Evolutionary conservation across 768 basidiomycete genomes (phyloP), one percentile per base, ranked within the genome.

Genomic region (Crepidotus variabilis): DNA sequence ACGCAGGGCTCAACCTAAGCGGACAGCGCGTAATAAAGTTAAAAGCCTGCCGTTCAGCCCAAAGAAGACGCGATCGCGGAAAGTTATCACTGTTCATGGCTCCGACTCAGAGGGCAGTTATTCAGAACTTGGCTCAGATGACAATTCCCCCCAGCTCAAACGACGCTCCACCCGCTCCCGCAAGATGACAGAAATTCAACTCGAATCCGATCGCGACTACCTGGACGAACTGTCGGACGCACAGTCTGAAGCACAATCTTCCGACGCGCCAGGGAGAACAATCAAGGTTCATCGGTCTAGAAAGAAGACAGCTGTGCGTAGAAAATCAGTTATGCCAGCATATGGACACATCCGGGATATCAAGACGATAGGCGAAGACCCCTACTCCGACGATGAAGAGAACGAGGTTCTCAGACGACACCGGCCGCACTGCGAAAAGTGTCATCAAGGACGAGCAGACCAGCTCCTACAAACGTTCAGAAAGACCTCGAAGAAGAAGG

Each of bases 341-440:
- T 82, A 81, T 65, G 81, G 80, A 14, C 69, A 71, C 63, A 67
- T 81, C 55, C 78, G 76, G 35, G 61, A 69, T 33, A 66, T 79
- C 43, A 66, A 61, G 23, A 76, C 78, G 47, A 64, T 79, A 33
- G 74, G 77, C 50, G 77, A 79, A 52, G 78, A 80, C 52, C 68
- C 71, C 39, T 73, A 75, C 57, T 80, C 83, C 11, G 84, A 87
- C 52, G 82, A 85, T 43, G 66, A 66, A 28, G 83, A 83, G 32
- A 76, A 74, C 2, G 78, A 70, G n/a, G 65, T 77, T 20, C 72
- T 90, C 51, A 70, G 82, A n/a, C 71, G 69, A 11, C 90, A 92
- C 69, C 78, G 88, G 48, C 60, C 69, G 46, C 69, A 79, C 0
- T 92, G 90, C 67, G 90, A 91, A 66, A 92, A 84, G 65, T 92